Conservation (phyloP, 1,284 basidiomycete species). For the Puccinia horiana region DNA sequence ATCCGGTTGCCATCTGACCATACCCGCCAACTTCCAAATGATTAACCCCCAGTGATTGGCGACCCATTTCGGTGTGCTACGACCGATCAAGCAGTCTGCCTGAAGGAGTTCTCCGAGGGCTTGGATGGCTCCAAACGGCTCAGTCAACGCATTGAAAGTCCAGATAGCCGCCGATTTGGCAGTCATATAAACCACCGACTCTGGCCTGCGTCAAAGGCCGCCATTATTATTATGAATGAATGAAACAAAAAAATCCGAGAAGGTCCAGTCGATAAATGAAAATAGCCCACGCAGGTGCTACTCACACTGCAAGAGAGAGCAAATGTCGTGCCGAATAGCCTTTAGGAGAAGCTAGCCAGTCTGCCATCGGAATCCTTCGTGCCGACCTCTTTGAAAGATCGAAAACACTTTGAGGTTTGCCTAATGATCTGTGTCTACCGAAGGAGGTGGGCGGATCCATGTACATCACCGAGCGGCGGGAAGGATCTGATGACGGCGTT, state of each 20-base stretch:
- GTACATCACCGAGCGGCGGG: constrained; percentile 17
- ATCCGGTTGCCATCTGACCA: constrained; percentile 38
- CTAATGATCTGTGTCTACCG: constrained; percentile 11
- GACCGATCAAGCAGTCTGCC: constrained; percentile 14
- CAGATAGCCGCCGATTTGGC: constrained; percentile 38
- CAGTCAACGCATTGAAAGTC: constrained; percentile 36
- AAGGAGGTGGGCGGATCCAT: constrained; percentile 13
- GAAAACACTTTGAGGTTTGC: constrained; percentile 6
- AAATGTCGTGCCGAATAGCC: constrained; percentile 40
- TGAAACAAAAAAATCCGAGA: background rate
- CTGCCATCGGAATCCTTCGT: constrained; percentile 5
- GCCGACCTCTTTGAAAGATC: background rate
- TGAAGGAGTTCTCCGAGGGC: constrained; percentile 31
- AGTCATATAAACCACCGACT: constrained; percentile 45
- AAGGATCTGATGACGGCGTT: background rate
- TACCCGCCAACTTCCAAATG: constrained; percentile 38
- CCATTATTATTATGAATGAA: background rate
- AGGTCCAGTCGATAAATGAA: background rate
- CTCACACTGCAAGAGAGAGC: constrained; percentile 42
- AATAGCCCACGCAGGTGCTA: background rate
- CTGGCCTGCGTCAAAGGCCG: constrained; percentile 24
- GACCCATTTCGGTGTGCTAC: constrained; percentile 35
- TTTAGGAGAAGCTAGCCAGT: constrained; percentile 37
- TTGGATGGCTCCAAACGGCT: constrained; percentile 45
- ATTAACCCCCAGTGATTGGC: constrained; percentile 43